Base-by-base conservation (phyloP, 345 rosid genomes). In the Passiflora organensis region DNA sequence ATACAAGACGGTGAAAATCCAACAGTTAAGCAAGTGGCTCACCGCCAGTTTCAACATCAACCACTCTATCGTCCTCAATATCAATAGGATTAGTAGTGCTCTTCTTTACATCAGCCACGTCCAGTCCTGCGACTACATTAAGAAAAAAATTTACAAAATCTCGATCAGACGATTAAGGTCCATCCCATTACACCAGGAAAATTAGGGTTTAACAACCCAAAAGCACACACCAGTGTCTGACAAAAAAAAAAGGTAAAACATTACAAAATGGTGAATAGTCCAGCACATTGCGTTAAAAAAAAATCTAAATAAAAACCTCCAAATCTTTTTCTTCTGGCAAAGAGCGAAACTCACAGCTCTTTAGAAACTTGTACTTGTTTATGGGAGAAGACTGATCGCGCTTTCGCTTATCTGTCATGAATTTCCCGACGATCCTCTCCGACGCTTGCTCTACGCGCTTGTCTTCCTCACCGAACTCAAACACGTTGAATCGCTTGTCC, bases 11-110 rank as follows among this genome's bases (percentile, higher is more conserved):
- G 5, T 8, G 34, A 28, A 28, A 28, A 28, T 8, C 34, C 3
- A 28, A 28, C 34, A 2, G 34, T 28, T 28, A 3, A 28, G 34
- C 34, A 28, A 28, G 3, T 28, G 34, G 34, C 34, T 34, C 54
- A 71, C 66, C 56, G 47, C 46, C 67, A 21, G 17, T 25, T 39
- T 68, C 57, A 67, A 73, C 53, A 47, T 64, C 66, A 22, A 61
- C 51, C 23, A 39, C 43, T 39, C 5, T 2, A 39, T 21, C 56
- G 39, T 64, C 51, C 14, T 56, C 69, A 20, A 56, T 21, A 43
- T 42, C 6, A 49, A 56, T 42, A 32, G 58, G 50, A 16, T 50
- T 53, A 28, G 6, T 58, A 32, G 60, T 52, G 55, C 42, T 51
- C 48, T 38, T 56, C 20, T 37, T 48, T 32, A 48, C 39, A 21